A percentile compares a stretch with the other conserved stretches of the same genome.
Conservation (phyloP, 1,284 basidiomycete species). For the Farysia itapuensis region DNA sequence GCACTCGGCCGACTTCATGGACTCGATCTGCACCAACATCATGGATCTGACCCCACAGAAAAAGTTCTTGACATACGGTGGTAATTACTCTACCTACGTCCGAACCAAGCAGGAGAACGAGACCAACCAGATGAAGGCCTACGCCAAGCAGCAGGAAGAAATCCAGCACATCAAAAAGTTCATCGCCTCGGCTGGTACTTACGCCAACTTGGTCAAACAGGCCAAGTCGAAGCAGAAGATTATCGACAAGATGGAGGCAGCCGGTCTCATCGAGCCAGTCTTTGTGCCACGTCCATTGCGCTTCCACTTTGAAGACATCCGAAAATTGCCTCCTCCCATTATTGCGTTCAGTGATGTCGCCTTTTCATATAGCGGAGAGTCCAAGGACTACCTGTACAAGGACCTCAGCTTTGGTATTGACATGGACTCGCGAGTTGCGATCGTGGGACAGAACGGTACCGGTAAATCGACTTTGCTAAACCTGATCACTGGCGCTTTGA, state of each 20-base stretch:
- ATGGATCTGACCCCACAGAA: conserved; percentile 91
- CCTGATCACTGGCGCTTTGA: conserved; percentile 82
- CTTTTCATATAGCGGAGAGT: conserved; percentile 85
- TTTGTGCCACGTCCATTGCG: conserved; percentile 72
- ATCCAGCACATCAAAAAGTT: conserved; percentile 96
- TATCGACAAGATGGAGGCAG: conserved; percentile 99
- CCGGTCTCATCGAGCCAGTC: conserved; percentile 89
- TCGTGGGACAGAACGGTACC: conserved; percentile 96
- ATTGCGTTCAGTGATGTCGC: conserved; percentile 93
- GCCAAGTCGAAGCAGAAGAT: conserved; percentile 98
- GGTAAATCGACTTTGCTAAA: conserved; percentile 97
- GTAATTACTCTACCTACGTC: conserved; percentile 96
- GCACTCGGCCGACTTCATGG: conserved; percentile 99
- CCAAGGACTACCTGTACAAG: conserved; percentile 83
- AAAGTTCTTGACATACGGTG: conserved; percentile 81
- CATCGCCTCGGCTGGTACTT: conserved; percentile 97
- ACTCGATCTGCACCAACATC: conserved; percentile 81
- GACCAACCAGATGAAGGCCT: conserved; percentile 98
- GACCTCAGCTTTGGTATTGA: conserved; percentile 79
- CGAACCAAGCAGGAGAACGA: conserved; percentile 96
- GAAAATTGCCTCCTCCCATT: conserved; percentile 91
- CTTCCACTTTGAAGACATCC: conserved; percentile 95
- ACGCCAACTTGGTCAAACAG: conserved; percentile 96
- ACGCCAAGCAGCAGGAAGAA: conserved; percentile 96
- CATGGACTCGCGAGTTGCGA: conserved; percentile 93